These are phyloP conservation scores for Daedaleopsis nitida DNA, from an alignment of 768 basidiomycete genomes.

Conservation along the genomic window DNA sequence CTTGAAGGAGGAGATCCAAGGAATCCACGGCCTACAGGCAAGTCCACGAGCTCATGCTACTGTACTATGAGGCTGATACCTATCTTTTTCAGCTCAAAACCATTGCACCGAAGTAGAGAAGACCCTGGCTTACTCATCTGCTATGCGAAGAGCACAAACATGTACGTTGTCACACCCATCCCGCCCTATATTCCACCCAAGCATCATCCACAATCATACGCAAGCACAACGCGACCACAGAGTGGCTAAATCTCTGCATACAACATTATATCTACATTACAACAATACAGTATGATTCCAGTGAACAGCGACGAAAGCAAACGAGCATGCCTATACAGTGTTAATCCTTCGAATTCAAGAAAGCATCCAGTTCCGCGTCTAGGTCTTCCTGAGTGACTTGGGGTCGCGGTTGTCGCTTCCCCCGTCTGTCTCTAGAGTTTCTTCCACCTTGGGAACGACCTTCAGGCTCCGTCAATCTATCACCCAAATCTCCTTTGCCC, in stretches of 20 bases:
- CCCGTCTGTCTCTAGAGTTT: slow-evolving; percentile 32
- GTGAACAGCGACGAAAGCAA: not conserved
- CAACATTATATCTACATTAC: slow-evolving; percentile 2
- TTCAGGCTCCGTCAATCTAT: slow-evolving; percentile 4
- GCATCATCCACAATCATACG: not conserved
- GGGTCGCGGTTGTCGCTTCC: slow-evolving; percentile 41
- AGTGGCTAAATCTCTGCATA: not conserved
- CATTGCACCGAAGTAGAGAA: slow-evolving; percentile 16
- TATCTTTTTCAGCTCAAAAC: slow-evolving; percentile 22
- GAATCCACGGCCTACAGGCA: slow-evolving; percentile 94
- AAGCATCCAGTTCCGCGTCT: slow-evolving; percentile 82
- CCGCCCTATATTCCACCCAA: not conserved
- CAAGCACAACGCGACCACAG: not conserved
- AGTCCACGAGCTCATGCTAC: slow-evolving; percentile 23
- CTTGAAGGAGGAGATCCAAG: slow-evolving; percentile 86
- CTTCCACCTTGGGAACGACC: slow-evolving; percentile 16
- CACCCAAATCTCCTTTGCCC: slow-evolving; percentile 18
- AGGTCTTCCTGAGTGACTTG: slow-evolving; percentile 73
- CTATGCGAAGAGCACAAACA: not conserved
- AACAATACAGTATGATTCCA: not conserved
- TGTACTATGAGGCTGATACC: not conserved
- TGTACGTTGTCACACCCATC: not conserved
- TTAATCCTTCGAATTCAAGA: slow-evolving; percentile 56
- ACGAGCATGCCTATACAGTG: not conserved
- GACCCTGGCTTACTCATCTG: slow-evolving; percentile 2